phyloP scores from a whole-genome alignment of 495 filamentous ascomycete species.

The Hapsidospora chrysogenum region DNA sequence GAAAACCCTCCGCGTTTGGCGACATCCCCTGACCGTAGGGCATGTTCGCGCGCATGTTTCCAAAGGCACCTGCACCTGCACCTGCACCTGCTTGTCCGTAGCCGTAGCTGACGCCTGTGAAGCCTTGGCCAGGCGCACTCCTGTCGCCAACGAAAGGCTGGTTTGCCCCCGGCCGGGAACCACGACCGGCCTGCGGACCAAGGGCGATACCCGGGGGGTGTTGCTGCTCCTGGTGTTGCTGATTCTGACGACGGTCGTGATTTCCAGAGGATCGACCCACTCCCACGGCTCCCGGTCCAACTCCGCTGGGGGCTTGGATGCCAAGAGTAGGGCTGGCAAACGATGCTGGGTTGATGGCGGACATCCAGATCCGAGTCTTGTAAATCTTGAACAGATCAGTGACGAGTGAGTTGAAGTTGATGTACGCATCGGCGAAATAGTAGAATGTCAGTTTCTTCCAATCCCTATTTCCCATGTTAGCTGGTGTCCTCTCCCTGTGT shows the following conservation, averaged over 20 bases:
- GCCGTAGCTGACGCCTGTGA: neutral
- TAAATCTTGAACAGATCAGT: slow-evolving; percentile 98
- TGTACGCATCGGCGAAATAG: slow-evolving; percentile 94
- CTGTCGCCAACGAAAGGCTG: slow-evolving; percentile 20
- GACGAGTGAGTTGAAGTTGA: slow-evolving; percentile 96
- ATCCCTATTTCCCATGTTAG: slow-evolving; percentile 43
- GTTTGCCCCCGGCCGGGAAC: slow-evolving; percentile 19
- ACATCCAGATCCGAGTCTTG: slow-evolving; percentile 99
- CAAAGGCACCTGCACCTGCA: slow-evolving; percentile 1
- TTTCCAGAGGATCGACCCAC: slow-evolving; percentile 20
- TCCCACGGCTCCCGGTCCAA: slow-evolving; percentile 43
- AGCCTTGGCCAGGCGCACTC: neutral
- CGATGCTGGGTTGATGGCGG: slow-evolving; percentile 92
- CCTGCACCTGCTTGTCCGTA: neutral
- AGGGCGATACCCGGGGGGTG: slow-evolving; percentile 14
- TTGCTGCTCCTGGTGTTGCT: slow-evolving; percentile 22
- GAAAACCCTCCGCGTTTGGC: slow-evolving; percentile 11
- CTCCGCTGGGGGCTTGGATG: slow-evolving; percentile 45
- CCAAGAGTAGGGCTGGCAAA: slow-evolving; percentile 73
- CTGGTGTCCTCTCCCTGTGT: neutral
- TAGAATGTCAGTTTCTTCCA: slow-evolving; percentile 98
- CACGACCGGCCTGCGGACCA: slow-evolving; percentile 17
- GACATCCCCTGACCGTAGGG: slow-evolving; percentile 21
- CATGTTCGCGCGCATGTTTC: slow-evolving; percentile 12
- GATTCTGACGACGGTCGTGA: slow-evolving; percentile 29